Base-by-base conservation (phyloP, 2,329 filamentous ascomycete genomes). In the Colletotrichum tabaci region DNA sequence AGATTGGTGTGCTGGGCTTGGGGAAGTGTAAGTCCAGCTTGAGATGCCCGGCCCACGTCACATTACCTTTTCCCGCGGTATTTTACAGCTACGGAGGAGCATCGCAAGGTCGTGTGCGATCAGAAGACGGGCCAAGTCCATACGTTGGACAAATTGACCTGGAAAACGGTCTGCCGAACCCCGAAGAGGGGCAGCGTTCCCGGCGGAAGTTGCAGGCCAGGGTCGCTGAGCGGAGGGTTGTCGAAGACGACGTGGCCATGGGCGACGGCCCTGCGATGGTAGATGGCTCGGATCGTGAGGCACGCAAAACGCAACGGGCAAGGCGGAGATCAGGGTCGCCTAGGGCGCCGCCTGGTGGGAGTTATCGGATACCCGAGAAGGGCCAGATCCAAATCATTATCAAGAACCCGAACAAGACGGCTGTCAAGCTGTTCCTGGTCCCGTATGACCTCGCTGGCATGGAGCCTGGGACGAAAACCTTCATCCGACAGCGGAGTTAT, bases 351-450 rank as follows among this genome's bases (percentile, higher is more conserved):
- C 93, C 94, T 0, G 94, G 95, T 9, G 96, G 96, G 46, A 94
- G 93, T 78, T 99, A 98, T 80, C 92, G 96, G 53, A 98, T 99
- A 64, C 96, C 96, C 0, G 92, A 96, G 78, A 93, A 95, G 80
- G 96, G 96, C 0, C 96, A 98, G 81, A 86, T 99, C 16, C 96
- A 99, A 77, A 97, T 99, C 74, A 92, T 99, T 73, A 94, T 99
- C 80, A 98, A 98, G 80, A 99, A 98, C 77, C 96, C 95, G 18
- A 98, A 98, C 84, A 98, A 98, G 80, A 98, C 96, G 4, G 96
- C 96, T 1, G 96, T 98, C 66, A 98, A 99, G 81, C 86, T 99
- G 0, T 98, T 98, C 76, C 87, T 98, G 30, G 90, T 99, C 3
- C 96, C 96, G 0, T 99, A 98, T 76, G 95, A 98, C 79, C 86